phyloP scores from a whole-genome alignment of 2,329 filamentous ascomycete genomes.

The Fusarium devonianum region DNA sequence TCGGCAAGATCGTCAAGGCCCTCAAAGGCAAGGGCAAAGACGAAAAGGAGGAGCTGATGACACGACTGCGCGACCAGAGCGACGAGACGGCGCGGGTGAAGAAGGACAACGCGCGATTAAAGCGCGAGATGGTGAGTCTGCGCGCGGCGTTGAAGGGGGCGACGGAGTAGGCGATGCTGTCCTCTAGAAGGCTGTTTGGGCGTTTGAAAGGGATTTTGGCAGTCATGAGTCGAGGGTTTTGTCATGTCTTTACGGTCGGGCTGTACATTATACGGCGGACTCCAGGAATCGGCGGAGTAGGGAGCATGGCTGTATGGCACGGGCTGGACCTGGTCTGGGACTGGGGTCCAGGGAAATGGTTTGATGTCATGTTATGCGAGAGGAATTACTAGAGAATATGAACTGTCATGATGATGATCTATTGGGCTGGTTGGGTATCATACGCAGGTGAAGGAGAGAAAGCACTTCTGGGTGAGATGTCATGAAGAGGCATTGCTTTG shows the following conservation, averaged over 20 bases:
- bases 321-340: conserved; percentile 34
- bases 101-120: conserved; percentile 85
- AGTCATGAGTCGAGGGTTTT: conserved; percentile 26
- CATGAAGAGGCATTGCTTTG: conserved; percentile 22
- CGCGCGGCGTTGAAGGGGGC: conserved; percentile 61
- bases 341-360: conserved; percentile 20
- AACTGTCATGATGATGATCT: conserved; percentile 38
- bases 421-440: conserved; percentile 26
- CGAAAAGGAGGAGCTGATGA: conserved; percentile 79
- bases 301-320: conserved; percentile 31
- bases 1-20: conserved; percentile 81
- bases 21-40: conserved; percentile 76
- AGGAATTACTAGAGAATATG: conserved; percentile 33
- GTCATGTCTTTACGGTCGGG: conserved; percentile 26
- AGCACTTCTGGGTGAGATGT: neutral
- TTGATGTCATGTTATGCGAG: conserved; percentile 33
- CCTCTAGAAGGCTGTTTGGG: conserved; percentile 30
- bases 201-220: conserved; percentile 26
- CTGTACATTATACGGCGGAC: conserved; percentile 34
- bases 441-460: neutral
- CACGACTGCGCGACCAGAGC: conserved; percentile 72
- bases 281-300: conserved; percentile 32
- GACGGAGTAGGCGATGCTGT: conserved; percentile 45
- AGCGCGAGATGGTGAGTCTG: conserved; percentile 80
- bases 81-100: conserved; percentile 81